Base-by-base conservation (phyloP, 139 green algal genomes). In the Micromonas pusilla region DNA sequence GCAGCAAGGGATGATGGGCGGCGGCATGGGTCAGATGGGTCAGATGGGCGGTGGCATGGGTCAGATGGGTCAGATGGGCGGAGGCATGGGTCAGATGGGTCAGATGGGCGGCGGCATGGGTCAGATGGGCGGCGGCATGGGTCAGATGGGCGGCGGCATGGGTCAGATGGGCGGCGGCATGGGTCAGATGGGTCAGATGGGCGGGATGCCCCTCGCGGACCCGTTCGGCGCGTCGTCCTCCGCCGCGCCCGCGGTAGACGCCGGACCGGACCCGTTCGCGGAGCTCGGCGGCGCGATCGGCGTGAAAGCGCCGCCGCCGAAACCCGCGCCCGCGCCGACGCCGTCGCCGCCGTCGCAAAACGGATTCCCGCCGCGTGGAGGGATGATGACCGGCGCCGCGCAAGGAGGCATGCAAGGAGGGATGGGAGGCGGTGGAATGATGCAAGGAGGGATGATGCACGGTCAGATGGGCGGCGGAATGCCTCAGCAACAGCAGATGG, bases 131-230 rank as follows among this genome's bases (percentile, higher is more conserved):
- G n/a, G n/a, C n/a, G 30, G 25, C 45, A 74, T 72, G 26, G n/a
- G 28, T 36, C 37, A 60, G 25, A 75, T 75, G 36, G 34, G 34
- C 3, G 38, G 37, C n/a, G n/a, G n/a, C 52, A 75, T 63, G 68
- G 25, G 34, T 20, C 19, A 33, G 34, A 38, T 34, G n/a, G n/a
- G n/a, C n/a, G n/a, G n/a, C n/a, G n/a, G n/a, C n/a, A n/a, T n/a
- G n/a, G n/a, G n/a, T n/a, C n/a, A n/a, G n/a, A n/a, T n/a, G n/a
- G n/a, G n/a, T n/a, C n/a, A n/a, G n/a, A 68, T 36, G 62, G n/a
- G n/a, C n/a, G n/a, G n/a, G n/a, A 65, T 31, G 54, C 54, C 1
- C 54, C 2, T 1, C 2, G n/a, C 54, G 23, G n/a, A 23, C 54
- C 26, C 54, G 1, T 65, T 25, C 54, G n/a, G 1, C 54, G n/a